Base-by-base conservation (phyloP, 106 monocot species). In the Vanilla planifolia region DNA sequence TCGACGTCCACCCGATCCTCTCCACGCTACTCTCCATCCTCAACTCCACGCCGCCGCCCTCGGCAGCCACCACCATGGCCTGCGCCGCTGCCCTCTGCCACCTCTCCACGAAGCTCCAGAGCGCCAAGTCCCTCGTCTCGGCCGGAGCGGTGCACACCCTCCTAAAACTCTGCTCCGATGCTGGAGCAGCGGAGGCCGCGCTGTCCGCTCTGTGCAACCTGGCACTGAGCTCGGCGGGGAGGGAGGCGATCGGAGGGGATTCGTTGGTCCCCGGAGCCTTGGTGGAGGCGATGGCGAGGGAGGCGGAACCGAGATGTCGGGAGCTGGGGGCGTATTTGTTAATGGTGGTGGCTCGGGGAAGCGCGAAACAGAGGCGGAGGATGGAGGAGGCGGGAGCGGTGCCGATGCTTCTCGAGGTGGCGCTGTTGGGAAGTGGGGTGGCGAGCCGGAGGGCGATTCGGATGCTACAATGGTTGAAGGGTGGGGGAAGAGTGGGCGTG, bases 401-500 rank as follows among this genome's bases (percentile, higher is more conserved):
- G 55, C 77, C 66, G 10, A 51, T 65, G 24, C 66, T 92, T 6
- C 60, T 92, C n/a, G 75, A 80, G 65, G 72, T 92, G 11, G 80
- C 75, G 6, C 42, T 92, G 61, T 9, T 87, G 6, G 87, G 92
- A 64, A 92, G 70, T 40, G 30, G 69, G 1, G n/a, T 84, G 2
- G 86, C 74, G 26, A 73, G 66, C 68, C 74, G 69, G 55, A 77
- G 84, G 66, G 86, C 87, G 1, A 9, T 80, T 0, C 71, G 71
- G 75, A 65, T 87, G 55, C 35, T 92, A 55, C 62, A 78, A 17
- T 92, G 92, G 86, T 71, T 83, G 51, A 83, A 81, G 48, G 61
- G 66, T 4, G 83, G 63, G 34, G 70, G 61, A 14, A 13, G 5
- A 26, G 59, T 24, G 24, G 48, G 50, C 21, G 53, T 39, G 3